Conservation (phyloP, 75 land plant genomes). For the Chamaecyparis obtusa region DNA sequence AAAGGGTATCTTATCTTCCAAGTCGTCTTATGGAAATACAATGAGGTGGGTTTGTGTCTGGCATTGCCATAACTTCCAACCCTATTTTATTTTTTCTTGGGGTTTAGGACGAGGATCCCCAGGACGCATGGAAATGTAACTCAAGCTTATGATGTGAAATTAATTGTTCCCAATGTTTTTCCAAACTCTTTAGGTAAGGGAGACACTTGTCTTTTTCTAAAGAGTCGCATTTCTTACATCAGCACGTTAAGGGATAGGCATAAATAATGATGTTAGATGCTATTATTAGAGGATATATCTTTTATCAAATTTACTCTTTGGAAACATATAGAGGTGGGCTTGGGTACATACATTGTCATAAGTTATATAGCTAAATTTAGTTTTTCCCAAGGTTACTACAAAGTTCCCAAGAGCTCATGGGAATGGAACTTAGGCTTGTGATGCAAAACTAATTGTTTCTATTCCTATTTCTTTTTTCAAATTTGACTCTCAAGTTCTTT, state of each 20-base stretch:
- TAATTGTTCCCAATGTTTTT: not conserved
- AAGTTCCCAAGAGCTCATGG: not conserved
- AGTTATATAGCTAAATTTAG: not conserved
- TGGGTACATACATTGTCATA: too few relatives aligned
- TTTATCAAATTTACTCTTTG: too few relatives aligned
- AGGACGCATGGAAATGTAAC: not conserved
- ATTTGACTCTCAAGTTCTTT: not conserved
- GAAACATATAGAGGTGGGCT: too few relatives aligned
- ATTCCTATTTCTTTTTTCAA: not conserved
- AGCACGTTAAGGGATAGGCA: not conserved
- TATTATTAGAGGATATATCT: not conserved
- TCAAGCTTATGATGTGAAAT: not conserved
- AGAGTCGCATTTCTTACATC: not conserved
- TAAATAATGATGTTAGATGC: not conserved
- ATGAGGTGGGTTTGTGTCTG: not conserved
- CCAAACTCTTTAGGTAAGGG: not conserved
- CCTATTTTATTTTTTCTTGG: not conserved
- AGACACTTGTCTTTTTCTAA: not conserved
- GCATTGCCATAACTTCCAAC: not conserved
- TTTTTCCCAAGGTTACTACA: not conserved
- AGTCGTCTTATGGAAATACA: not conserved
- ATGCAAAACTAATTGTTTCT: too few relatives aligned
- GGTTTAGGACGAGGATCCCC: not conserved
- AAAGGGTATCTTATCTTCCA: not conserved
- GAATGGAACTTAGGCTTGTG: not conserved